Evolutionary conservation across 805 yeast genomes (phyloP).

Genomic region (Maudiozyma serrabonitensis): DNA sequence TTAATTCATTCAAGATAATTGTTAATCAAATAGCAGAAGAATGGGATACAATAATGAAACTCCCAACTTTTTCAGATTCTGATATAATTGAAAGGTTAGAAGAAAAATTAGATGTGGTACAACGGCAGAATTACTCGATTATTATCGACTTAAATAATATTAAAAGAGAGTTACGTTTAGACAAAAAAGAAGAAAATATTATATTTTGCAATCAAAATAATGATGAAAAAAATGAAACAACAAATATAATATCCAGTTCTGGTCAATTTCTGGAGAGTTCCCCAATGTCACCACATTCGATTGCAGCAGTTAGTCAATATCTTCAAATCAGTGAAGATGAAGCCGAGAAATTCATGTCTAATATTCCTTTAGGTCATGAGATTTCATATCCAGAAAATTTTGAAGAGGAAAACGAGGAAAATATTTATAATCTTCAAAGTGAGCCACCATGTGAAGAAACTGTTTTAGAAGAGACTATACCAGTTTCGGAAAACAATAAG

Average conservation of each 20-base stretch:
- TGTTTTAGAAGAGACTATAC: too few relatives aligned
- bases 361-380: not conserved
- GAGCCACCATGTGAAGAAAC: not conserved
- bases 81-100: conserved; percentile 10
- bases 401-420: not conserved
- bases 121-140: conserved; percentile 14
- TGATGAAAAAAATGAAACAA: not conserved
- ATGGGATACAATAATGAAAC: conserved; percentile 9
- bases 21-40: conserved; percentile 10
- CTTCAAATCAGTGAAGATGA: not conserved
- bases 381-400: not conserved
- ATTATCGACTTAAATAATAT: conserved; percentile 12
- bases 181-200: not conserved
- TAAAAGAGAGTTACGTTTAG: conserved; percentile 6
- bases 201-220: not conserved
- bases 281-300: not conserved
- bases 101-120: conserved; percentile 11
- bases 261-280: not conserved
- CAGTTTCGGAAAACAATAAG: not conserved
- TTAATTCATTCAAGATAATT: conserved; percentile 6
- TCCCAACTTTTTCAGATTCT: conserved; percentile 2
- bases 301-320: not conserved
- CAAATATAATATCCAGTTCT: not conserved
- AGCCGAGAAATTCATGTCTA: not conserved
- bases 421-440: not conserved